phyloP scores from a whole-genome alignment of 2,329 filamentous ascomycete genomes.

The Aspergillus floridensis region DNA sequence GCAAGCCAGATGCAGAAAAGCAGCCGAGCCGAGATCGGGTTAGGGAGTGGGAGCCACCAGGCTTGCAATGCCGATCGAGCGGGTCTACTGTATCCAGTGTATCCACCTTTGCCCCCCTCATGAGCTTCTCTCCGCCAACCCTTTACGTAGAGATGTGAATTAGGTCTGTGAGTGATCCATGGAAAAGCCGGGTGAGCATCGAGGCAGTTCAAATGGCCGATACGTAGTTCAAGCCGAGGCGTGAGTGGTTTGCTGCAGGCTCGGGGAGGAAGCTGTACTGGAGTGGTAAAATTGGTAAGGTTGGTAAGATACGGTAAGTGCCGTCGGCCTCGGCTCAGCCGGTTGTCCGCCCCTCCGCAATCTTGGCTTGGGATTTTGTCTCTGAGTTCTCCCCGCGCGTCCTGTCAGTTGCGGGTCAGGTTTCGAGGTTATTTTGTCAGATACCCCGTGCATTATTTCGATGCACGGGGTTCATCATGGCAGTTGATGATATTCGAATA shows the following conservation, averaged over 20 bases:
- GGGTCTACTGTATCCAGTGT: not conserved
- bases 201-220: not conserved
- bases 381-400: not conserved
- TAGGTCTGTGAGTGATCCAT: not conserved
- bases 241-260: not conserved
- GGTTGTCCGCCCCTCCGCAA: conserved; percentile 15
- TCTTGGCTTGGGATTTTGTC: not conserved
- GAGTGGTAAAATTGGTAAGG: not conserved
- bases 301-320: conserved; percentile 28
- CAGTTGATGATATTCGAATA: not conserved
- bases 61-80: not conserved
- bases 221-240: not conserved
- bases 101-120: not conserved
- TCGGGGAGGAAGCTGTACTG: not conserved
- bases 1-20: conserved; percentile 8
- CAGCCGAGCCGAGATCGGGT: conserved; percentile 10
- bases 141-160: not conserved
- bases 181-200: not conserved
- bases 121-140: not conserved
- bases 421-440: not conserved
- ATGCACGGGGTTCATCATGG: not conserved
- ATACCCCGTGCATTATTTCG: not conserved
- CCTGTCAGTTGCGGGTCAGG: not conserved
- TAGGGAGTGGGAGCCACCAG: not conserved
- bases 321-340: conserved; percentile 17